A percentile compares a stretch with the other conserved stretches of the same genome.
Conservation (phyloP, 2,329 filamentous ascomycete genomes). For the Ophiosphaerella narmari region DNA sequence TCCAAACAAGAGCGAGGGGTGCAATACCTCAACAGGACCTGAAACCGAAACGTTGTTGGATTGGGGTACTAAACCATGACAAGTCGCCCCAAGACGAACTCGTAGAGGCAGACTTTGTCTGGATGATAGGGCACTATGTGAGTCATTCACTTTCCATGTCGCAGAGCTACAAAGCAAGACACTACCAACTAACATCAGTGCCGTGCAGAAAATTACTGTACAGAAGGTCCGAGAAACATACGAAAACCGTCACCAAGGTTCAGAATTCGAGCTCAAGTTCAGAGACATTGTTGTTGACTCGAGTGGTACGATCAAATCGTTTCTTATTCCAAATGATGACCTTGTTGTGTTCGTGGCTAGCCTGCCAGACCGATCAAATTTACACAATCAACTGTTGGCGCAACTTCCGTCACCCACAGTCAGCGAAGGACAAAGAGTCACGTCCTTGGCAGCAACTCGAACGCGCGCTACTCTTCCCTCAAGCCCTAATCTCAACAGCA, state of each 20-base stretch:
- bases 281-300: conserved; percentile 6
- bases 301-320: conserved; percentile 7
- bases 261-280: conserved; percentile 23
- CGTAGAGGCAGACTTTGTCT: conserved; percentile 37
- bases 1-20: conserved; percentile 22
- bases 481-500: neutral
- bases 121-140: conserved; percentile 42
- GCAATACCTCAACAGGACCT: conserved; percentile 21
- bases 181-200: neutral
- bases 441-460: neutral
- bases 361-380: neutral
- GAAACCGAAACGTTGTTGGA: conserved; percentile 34
- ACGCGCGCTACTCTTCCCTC: neutral
- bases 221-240: conserved; percentile 24
- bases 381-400: too few species aligned
- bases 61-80: conserved; percentile 39
- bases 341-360: conserved; percentile 11
- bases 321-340: conserved; percentile 2
- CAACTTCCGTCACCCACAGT: neutral
- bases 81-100: conserved; percentile 15
- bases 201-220: conserved; percentile 25
- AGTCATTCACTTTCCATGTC: conserved; percentile 8
- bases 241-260: conserved; percentile 4
- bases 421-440: neutral
- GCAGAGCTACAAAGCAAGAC: too few species aligned